Base-by-base conservation (phyloP, 2,329 filamentous ascomycete genomes). In the Penicillium sp. region DNA sequence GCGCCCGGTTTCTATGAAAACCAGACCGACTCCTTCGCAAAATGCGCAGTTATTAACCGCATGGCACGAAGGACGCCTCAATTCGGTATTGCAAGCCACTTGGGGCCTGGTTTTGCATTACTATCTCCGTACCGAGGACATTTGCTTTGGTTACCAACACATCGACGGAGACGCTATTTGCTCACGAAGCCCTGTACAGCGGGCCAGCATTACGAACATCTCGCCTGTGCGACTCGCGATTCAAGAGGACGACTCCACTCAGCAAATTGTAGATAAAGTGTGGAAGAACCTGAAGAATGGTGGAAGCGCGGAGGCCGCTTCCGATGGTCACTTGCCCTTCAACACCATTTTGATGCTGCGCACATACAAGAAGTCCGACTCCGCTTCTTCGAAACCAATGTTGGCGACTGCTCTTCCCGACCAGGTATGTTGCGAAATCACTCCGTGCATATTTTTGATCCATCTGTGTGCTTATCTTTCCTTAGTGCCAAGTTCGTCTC, bases 61-160 rank as follows among this genome's bases (percentile, higher is more conserved):
- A 56, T 72, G 62, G 63, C 57, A 67, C 6, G 61, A 68, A 54
- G 63, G 62, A 2, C 56, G 66, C 42, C 53, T 73, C 43, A 62
- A 64, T 27, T 56, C 65, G 8, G 49, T 71, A 26, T 55, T 82
- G 49, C 73, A 76, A 29, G 74, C 77, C 11, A 76, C 78, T 9
- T 82, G 79, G 79, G 78, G 74, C 1, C 58, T 82, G 42, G 68
- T 81, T 2, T 64, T 81, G 7, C 71, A 76, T 39, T 75, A 73
- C 46, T 81, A 81, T 59, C 77, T 78, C n/a, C 75, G 73, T 2
- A 75, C 75, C 16, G 73, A 80, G 49, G 77, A 82, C 60, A 76
- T 81, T 8, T 71, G 77, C 24, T 83, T 81, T 66, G 80, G 78
- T 24, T 76, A 74, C 52, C 68, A 75, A 57, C 65, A 72, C 54